Conservation (phyloP, 1,284 basidiomycete species). For the Mycena citricolor region DNA sequence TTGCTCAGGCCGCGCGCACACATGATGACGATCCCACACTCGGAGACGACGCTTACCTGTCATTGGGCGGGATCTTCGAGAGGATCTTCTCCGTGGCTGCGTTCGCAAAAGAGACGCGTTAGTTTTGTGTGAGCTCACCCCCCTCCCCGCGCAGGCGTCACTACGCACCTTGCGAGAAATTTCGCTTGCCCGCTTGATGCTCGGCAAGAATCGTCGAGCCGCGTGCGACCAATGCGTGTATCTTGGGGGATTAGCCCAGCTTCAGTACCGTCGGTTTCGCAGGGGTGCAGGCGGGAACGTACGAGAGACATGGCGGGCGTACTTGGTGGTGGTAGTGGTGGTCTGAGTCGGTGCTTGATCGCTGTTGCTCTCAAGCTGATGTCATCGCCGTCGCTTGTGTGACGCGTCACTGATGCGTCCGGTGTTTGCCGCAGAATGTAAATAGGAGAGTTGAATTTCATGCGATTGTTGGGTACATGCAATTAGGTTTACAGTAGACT, state of each 20-base stretch:
- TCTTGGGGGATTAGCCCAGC: slow-evolving; percentile 39
- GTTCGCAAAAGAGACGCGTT: not conserved
- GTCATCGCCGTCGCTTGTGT: no score
- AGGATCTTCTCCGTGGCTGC: slow-evolving; percentile 88
- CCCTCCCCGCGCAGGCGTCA: slow-evolving; percentile 15
- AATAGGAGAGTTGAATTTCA: no score
- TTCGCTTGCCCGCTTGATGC: slow-evolving; percentile 72
- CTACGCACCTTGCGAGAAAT: slow-evolving; percentile 78
- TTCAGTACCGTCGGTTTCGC: not conserved
- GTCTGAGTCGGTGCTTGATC: no score
- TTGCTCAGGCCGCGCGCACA: no score
- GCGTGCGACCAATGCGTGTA: slow-evolving; percentile 86
- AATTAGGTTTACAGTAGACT: no score
- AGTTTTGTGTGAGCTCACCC: not conserved
- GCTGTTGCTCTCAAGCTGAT: no score
- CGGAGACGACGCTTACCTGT: slow-evolving; percentile 40
- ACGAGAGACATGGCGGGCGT: slow-evolving; percentile 47
- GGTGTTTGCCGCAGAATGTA: no score
- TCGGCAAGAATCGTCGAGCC: slow-evolving; percentile 81
- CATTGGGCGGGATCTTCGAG: slow-evolving; percentile 91
- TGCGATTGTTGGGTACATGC: no score
- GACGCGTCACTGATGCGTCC: no score
- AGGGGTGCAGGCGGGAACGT: slow-evolving; percentile 15
- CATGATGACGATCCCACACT: slow-evolving; percentile 1
- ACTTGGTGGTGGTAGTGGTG: no score